Evolutionary conservation across 2,329 filamentous ascomycete species (phyloP).

Genomic region (Epichloe gansuensis): DNA sequence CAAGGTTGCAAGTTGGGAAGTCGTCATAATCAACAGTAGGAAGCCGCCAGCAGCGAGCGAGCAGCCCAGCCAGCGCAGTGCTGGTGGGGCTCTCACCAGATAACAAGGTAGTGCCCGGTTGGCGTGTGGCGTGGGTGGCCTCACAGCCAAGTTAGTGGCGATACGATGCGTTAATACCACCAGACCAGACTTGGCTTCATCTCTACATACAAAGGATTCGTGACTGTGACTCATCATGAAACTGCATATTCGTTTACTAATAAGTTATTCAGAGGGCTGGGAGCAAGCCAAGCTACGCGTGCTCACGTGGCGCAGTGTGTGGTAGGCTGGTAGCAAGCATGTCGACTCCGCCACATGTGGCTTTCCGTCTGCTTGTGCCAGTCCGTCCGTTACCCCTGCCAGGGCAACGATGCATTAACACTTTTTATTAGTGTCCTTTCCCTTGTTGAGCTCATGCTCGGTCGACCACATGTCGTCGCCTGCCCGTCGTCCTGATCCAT

Average conservation of each 20-base stretch:
- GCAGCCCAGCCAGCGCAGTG: no score
- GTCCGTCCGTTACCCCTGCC: constrained; percentile 7
- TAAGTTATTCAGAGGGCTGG: no score
- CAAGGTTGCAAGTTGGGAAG: neutral
- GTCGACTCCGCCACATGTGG: constrained; percentile 12
- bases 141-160: no score
- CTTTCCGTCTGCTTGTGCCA: constrained; percentile 2
- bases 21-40: neutral
- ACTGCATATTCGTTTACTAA: no score
- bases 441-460: constrained; percentile 19
- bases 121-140: no score
- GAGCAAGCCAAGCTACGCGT: neutral
- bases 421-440: constrained; percentile 8
- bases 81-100: no score
- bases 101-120: no score
- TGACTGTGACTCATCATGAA: no score
- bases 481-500: constrained; percentile 19
- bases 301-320: neutral
- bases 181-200: no score
- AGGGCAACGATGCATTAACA: constrained; percentile 9
- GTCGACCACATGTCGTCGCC: constrained; percentile 15
- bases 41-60: no score
- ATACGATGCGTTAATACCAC: no score
- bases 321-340: neutral
- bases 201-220: no score